Conservation (phyloP, 2,329 filamentous ascomycete species). For the Pseudocercospora cruenta region DNA sequence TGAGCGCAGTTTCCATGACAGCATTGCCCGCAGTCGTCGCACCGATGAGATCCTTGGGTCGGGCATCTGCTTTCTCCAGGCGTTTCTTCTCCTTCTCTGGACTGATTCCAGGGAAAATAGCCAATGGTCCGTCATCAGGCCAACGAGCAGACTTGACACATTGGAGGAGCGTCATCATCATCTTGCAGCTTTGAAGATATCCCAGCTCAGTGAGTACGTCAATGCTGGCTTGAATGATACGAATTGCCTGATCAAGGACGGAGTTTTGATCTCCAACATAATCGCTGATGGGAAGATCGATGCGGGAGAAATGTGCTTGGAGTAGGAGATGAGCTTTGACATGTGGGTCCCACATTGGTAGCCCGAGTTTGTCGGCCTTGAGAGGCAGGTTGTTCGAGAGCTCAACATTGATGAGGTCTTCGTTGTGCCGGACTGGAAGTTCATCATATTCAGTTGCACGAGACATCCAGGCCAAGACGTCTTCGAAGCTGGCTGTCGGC, state of each 20-base stretch:
- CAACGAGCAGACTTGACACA: constrained; percentile 91
- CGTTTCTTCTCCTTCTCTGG: constrained; percentile 48
- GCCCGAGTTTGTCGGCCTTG: constrained; percentile 61
- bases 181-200: constrained; percentile 72
- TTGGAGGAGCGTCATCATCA: constrained; percentile 85
- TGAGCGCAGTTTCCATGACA: constrained; percentile 44
- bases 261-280: constrained; percentile 91
- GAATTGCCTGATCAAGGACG: constrained; percentile 93
- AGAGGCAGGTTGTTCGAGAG: constrained; percentile 81
- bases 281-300: constrained; percentile 91
- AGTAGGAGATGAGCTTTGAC: constrained; percentile 93
- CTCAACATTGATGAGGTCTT: constrained; percentile 94
- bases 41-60: constrained; percentile 44
- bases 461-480: constrained; percentile 90
- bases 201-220: constrained; percentile 93
- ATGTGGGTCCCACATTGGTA: constrained; percentile 98
- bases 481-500: constrained; percentile 73
- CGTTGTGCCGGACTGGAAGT: constrained; percentile 94
- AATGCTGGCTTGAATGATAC: constrained; percentile 93
- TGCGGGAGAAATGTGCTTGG: constrained; percentile 91
- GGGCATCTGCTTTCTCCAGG: constrained; percentile 41
- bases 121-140: constrained; percentile 78
- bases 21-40: constrained; percentile 40
- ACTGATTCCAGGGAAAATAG: constrained; percentile 76
- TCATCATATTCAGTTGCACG: constrained; percentile 95